Percentiles rank a stretch among this genome's conserved stretches.
These are phyloP conservation scores for Erysimum pusillum DNA, from an alignment of 441 rosid species.

Conservation along the genomic window DNA sequence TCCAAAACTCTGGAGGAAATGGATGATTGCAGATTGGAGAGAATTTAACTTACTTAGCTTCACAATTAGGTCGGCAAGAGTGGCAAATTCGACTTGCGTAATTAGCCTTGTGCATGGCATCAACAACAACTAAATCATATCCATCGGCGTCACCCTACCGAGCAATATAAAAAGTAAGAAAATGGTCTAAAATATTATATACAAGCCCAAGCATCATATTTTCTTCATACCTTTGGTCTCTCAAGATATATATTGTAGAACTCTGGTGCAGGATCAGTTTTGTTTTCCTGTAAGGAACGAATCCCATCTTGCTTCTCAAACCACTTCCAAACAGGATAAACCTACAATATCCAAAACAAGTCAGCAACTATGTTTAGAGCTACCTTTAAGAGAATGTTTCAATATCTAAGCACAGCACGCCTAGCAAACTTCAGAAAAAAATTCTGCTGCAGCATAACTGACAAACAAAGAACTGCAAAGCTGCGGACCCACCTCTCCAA, in stretches of 20 bases:
- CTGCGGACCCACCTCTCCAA: slow-evolving; percentile 90
- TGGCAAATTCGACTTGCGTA: slow-evolving; percentile 99
- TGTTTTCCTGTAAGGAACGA: slow-evolving; percentile 92
- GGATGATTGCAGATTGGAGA: slow-evolving; percentile 27
- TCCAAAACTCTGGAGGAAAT: slow-evolving; percentile 29
- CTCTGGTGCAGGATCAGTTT: slow-evolving; percentile 98
- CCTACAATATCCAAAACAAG: slow-evolving; percentile 59
- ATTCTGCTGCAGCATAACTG: slow-evolving; percentile 29
- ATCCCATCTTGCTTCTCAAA: slow-evolving; percentile 99
- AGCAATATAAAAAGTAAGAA: slow-evolving; percentile 45
- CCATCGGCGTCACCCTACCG: slow-evolving; percentile 99
- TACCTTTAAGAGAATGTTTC: slow-evolving; percentile 21
- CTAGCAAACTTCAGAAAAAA: slow-evolving; percentile 24
- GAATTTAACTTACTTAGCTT: slow-evolving; percentile 84
- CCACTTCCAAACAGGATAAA: slow-evolving; percentile 99
- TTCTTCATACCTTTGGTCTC: slow-evolving; percentile 91
- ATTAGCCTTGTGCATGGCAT: slow-evolving; percentile 99
- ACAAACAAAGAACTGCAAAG: slow-evolving; percentile 34
- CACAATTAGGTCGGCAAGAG: slow-evolving; percentile 99
- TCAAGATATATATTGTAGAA: slow-evolving; percentile 98
- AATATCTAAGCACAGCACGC: slow-evolving; percentile 27
- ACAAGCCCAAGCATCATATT: slow-evolving; percentile 35
- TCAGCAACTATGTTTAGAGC: slow-evolving; percentile 34
- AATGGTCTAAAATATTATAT: slow-evolving; percentile 25
- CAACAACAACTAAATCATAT: slow-evolving; percentile 98